Evolutionary conservation across 805 yeast species (phyloP), one percentile per base, ranked within the genome.

Genomic region (Zygosaccharomyces lentus): DNA sequence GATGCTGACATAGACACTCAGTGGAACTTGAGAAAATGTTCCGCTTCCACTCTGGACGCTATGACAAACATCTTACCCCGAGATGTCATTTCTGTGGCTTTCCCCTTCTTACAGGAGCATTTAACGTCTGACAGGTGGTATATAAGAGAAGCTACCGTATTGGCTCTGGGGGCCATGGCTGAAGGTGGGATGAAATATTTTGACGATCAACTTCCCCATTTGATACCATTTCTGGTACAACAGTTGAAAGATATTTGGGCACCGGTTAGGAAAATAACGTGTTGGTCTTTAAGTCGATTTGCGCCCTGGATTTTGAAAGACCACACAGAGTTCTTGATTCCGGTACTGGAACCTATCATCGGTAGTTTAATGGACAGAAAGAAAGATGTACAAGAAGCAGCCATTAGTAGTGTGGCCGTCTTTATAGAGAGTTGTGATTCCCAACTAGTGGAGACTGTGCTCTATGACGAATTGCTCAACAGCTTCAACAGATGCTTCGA

Each of bases 311-410:
- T 91, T 17, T 77, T 87, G 41, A 73, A 74, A 4, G 87, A 85
- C 59, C 84, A 78, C 61, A 75, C 88, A 7, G 75, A 70, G 51
- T 84, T 84, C 57, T 83, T 86, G 61, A 70, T 76, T 47, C 93
- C 93, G 4, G 87, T 93, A 0, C 74, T 93, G 48, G 81, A 84
- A 56, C 78, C 93, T 2, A 75, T 93, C 39, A 75, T 93, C 61
- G 69, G 64, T 41, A 84, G 93, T 66, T 80, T 87, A 19, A 69
- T 88, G 54, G 98, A 93, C 64, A 74, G 72, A 42, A 88, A 87
- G 69, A 89, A 90, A 62, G 85, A 84, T 47, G 99, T 91, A n/a
- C 99, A 93, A 68, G 91, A 89, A 58, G 84, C 96, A 46, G 96
- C 96, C 1, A 87, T 96, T 55, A 79, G 89, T 30, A 86, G 96